phyloP scores from a whole-genome alignment of 805 yeast genomes.

The Ogataea thermomethanolica region DNA sequence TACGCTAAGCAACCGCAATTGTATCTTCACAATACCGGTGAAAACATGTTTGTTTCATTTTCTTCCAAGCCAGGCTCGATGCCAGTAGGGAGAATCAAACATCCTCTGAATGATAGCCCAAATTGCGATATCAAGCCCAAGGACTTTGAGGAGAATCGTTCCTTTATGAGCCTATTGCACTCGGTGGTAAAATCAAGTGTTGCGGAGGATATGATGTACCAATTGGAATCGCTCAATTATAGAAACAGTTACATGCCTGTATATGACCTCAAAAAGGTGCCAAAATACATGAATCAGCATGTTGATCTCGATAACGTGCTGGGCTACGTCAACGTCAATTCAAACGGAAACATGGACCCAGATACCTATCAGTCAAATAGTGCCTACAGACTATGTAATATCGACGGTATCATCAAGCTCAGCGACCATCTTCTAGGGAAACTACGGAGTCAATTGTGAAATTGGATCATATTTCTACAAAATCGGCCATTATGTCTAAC shows the following conservation, averaged over 20 bases:
- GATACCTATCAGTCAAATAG: constrained; percentile 55
- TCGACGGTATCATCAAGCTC: constrained; percentile 48
- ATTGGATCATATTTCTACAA: constrained; percentile 30
- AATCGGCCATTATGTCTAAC: constrained; percentile 46
- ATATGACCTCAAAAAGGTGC: constrained; percentile 64
- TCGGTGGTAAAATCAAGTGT: constrained; percentile 23
- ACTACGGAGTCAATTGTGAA: constrained; percentile 23
- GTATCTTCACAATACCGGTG: constrained; percentile 23
- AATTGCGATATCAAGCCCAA: constrained; percentile 15
- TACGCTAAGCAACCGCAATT: constrained; percentile 29
- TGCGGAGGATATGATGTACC: constrained; percentile 48
- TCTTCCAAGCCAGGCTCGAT: constrained; percentile 25
- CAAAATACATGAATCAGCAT: constrained; percentile 49
- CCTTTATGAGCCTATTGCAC: constrained; percentile 26
- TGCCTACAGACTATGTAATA: constrained; percentile 52
- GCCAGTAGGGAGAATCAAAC: constrained; percentile 23
- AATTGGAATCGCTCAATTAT: constrained; percentile 53
- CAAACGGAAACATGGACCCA: constrained; percentile 49
- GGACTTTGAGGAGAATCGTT: constrained; percentile 28
- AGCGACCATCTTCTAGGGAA: constrained; percentile 48
- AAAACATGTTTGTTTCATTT: constrained; percentile 27
- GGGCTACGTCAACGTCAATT: constrained; percentile 64
- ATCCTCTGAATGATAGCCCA: not conserved
- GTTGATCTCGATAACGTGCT: constrained; percentile 69
- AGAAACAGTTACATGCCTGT: constrained; percentile 61